Evolutionary conservation across 345 rosid genomes (phyloP).

Genomic region (Trapa incisa): DNA sequence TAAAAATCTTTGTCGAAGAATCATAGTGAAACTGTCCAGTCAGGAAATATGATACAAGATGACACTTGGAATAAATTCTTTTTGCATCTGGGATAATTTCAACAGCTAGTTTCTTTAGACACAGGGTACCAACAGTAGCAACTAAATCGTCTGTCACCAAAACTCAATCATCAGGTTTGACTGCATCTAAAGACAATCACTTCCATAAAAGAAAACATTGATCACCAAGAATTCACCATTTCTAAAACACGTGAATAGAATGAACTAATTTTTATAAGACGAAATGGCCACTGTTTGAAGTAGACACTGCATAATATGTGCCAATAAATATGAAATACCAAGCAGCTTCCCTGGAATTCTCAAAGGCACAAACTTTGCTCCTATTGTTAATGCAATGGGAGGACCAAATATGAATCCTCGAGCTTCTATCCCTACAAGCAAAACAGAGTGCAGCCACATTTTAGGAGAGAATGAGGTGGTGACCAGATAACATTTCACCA

Average conservation of each 20-base stretch:
- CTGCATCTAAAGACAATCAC: constrained; percentile 87
- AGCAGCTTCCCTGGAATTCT: constrained; percentile 89
- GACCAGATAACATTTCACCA: too few relatives aligned
- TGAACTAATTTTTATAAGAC: background rate
- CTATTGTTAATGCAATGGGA: constrained; percentile 89
- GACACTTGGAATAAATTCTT: background rate
- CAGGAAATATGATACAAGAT: background rate
- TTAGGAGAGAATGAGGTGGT: too few relatives aligned
- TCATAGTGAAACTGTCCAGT: background rate
- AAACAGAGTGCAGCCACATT: constrained; percentile 5
- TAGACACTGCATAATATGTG: too few relatives aligned
- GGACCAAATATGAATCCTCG: constrained; percentile 92
- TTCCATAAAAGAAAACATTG: constrained; percentile 31
- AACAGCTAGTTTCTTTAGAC: constrained; percentile 13
- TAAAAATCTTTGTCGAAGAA: constrained; percentile 1
- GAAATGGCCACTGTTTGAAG: too few relatives aligned
- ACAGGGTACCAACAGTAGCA: constrained; percentile 91
- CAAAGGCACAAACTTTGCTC: constrained; percentile 90
- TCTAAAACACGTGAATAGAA: background rate
- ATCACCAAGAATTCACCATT: background rate
- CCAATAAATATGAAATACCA: constrained; percentile 25
- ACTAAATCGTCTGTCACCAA: constrained; percentile 79
- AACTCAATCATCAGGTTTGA: constrained; percentile 56
- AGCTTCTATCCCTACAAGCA: constrained; percentile 73
- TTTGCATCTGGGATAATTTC: background rate